Conservation (phyloP, 306 rosid species). For the Castanea crenata region DNA sequence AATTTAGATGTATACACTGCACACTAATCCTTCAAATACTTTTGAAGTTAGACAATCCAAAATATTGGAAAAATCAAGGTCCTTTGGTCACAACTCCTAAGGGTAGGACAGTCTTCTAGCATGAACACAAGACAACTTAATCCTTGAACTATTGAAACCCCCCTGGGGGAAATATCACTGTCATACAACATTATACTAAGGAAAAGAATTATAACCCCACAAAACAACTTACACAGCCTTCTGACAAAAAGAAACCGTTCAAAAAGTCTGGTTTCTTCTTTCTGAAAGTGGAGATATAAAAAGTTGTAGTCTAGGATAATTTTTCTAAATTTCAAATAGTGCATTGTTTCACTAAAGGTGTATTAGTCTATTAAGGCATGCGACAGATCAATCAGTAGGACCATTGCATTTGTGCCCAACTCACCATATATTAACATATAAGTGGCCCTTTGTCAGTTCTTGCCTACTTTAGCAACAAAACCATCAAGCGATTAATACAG, state of each 20-base stretch:
- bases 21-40: background rate
- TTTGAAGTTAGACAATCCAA: background rate
- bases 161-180: background rate
- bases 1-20: background rate
- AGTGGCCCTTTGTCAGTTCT: constrained; percentile 51
- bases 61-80: background rate
- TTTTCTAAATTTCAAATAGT: constrained; percentile 2
- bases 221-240: constrained; percentile 7
- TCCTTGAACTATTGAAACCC: background rate
- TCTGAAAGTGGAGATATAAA: constrained; percentile 12
- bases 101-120: constrained; percentile 6
- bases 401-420: constrained; percentile 56
- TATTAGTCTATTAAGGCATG: constrained; percentile 27
- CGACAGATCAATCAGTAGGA: constrained; percentile 50
- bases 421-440: constrained; percentile 32
- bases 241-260: constrained; percentile 15
- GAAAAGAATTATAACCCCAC: constrained; percentile 21
- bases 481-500: constrained; percentile 16
- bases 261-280: constrained; percentile 24
- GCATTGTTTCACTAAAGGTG: constrained; percentile 21
- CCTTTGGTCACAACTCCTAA: background rate
- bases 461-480: constrained; percentile 26
- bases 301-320: constrained; percentile 10
- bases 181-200: background rate
- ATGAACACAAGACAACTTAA: background rate